A percentile compares a stretch with the other conserved stretches of the same genome.
Conservation (phyloP, 2,329 filamentous ascomycete genomes). For the Venturia aucupariae region DNA sequence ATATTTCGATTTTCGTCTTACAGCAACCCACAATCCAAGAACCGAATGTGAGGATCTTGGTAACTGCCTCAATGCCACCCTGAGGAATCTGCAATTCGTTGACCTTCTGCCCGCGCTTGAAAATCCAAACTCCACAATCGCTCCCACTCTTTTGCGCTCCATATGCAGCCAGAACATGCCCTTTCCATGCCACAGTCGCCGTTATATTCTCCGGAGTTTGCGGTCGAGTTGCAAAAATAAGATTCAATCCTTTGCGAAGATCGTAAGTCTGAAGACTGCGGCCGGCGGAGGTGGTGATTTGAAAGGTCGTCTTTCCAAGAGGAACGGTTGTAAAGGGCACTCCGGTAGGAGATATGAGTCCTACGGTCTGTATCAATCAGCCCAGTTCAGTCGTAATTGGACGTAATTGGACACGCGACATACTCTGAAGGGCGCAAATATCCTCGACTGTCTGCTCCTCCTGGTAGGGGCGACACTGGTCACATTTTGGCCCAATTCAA, state of each 20-base stretch:
- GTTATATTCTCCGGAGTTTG: slow-evolving; percentile 82
- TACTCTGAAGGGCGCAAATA: slow-evolving; percentile 92
- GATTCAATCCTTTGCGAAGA: slow-evolving; percentile 75
- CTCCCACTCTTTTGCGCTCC: slow-evolving; percentile 49
- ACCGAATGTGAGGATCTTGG: slow-evolving; percentile 72
- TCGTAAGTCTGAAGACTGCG: slow-evolving; percentile 92
- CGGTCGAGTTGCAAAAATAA: slow-evolving; percentile 87
- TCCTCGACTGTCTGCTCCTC: slow-evolving; percentile 38
- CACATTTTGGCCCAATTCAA: slow-evolving; percentile 24
- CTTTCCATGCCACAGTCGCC: slow-evolving; percentile 78
- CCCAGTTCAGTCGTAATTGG: not conserved
- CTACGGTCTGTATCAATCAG: slow-evolving; percentile 60
- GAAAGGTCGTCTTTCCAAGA: slow-evolving; percentile 88
- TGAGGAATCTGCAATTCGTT: slow-evolving; percentile 62
- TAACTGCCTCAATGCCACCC: slow-evolving; percentile 60
- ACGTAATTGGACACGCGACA: slow-evolving; percentile 28
- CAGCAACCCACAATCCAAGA: slow-evolving; percentile 83
- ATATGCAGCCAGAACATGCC: slow-evolving; percentile 84
- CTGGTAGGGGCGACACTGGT: not conserved
- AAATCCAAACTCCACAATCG: slow-evolving; percentile 72
- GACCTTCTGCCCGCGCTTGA: slow-evolving; percentile 80
- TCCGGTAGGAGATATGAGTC: slow-evolving; percentile 79
- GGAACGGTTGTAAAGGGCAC: slow-evolving; percentile 87
- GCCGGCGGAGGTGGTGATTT: slow-evolving; percentile 92
- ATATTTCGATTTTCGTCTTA: slow-evolving; percentile 70